Conservation (phyloP, 441 rosid genomes). For the Manihot esculenta region DNA sequence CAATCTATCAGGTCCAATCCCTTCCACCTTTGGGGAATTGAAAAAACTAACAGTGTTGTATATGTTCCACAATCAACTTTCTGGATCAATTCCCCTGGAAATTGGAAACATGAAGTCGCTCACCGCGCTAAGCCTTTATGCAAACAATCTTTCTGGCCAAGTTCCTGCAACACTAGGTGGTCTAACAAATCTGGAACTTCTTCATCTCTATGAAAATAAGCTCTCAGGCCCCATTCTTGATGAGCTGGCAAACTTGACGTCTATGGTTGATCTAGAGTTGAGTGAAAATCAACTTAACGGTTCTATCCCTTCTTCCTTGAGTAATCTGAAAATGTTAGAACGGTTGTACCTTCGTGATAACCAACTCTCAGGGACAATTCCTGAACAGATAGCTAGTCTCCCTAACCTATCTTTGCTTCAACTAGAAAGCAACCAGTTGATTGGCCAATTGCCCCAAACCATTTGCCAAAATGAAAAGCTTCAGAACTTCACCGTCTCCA, state of each 20-base stretch:
- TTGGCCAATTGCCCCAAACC: constrained; percentile 30
- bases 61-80: constrained; percentile 23
- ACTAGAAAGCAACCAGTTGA: constrained; percentile 25
- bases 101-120: constrained; percentile 36
- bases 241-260: constrained; percentile 36
- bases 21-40: constrained; percentile 28
- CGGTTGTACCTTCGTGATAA: constrained; percentile 16
- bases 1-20: constrained; percentile 28
- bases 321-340: constrained; percentile 21
- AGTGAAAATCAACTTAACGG: constrained; percentile 27
- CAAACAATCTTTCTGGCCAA: constrained; percentile 25
- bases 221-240: constrained; percentile 39
- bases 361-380: constrained; percentile 33
- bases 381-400: constrained; percentile 21
- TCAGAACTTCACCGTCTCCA: not conserved
- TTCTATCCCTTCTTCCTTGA: constrained; percentile 29
- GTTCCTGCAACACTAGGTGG: constrained; percentile 32
- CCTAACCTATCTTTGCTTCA: constrained; percentile 4
- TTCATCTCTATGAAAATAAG: constrained; percentile 25
- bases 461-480: constrained; percentile 25
- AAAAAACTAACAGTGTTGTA: constrained; percentile 15
- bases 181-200: constrained; percentile 12
- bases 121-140: not conserved
- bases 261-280: constrained; percentile 22
- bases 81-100: constrained; percentile 31